Base-by-base conservation (phyloP, 768 basidiomycete species). In the Ramaria sp. region DNA sequence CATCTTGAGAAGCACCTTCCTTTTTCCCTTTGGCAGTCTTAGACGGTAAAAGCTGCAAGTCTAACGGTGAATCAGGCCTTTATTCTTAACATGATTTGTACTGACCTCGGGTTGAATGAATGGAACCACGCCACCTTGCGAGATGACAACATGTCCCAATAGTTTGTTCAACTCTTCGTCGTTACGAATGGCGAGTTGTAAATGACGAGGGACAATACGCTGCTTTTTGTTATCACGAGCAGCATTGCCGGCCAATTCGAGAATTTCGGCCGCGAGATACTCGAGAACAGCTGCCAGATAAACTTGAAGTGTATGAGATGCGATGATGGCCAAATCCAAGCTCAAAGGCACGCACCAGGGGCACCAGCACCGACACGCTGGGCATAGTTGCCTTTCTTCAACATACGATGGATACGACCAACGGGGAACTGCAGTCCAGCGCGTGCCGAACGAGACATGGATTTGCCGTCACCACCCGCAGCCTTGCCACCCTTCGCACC, bases 201-300 rank as follows among this genome's bases (percentile, higher is more conserved):
- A 70, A 70, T 86, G 84, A 68, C 84, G 80, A 57, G 90, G 90
- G 19, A 85, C 82, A 62, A 91, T 91, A 72, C 87, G 82, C 60
- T 79, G 78, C 75, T 87, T 88, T 74, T 87, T 86, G 75, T 88
- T 83, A 66, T 89, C 86, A 59, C 83, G 79, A 50, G 88, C 86
- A 37, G 82, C 80, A 64, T 82, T 83, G 4, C 90, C 90, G 54
- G 90, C 88, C 46, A 91, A 75, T 70, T 92, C 90, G 53, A 91
- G 79, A 65, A 93, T 83, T 70, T 93, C 91, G 30, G 90, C 91
- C 6, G 83, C 79, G 38, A 93, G 78, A 69, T 93, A 92, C 70
- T 92, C 91, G 27, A 92, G 78, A 54, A 91, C 89, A 52, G 87
- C 87, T 58, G 88, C 83, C 58, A 90, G 80, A 71, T 89, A 91